Base-by-base conservation (phyloP, 2,329 filamentous ascomycete genomes). In the Paraphoma chrysanthemicola region DNA sequence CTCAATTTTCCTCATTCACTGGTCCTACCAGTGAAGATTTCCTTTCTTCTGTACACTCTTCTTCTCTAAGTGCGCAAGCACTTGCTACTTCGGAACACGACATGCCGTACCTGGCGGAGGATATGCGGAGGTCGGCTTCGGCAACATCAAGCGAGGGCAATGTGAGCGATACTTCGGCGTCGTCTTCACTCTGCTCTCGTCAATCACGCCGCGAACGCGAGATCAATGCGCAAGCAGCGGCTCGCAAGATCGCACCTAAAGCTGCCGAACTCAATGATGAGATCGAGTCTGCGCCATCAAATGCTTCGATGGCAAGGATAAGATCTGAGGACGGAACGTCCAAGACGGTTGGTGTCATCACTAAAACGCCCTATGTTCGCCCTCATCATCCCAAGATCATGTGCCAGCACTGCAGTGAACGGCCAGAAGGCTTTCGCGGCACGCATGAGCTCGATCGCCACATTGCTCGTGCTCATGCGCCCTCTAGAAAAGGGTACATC, bases 371-470 rank as follows among this genome's bases (percentile, higher is more conserved):
- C 1, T 83, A 87, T 59, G 79, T 84, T 53, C 88, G 90, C 14
- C 90, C 90, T 28, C 86, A 86, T 66, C 88, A 90, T 58, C 85
- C 86, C 36, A 92, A 90, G 74, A 87, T 91, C 59, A 85, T 85
- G 70, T 96, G 93, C 74, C 73, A 78, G 1, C 79, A 85, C 56
- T 97, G 92, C 78, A 83, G 84, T 49, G 88, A 91, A 53, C 85
- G 91, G 50, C 89, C 88, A 0, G 85, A 90, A 16, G 92, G 91
- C 44, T 96, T 96, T 76, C 88, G 93, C 33, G 93, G 93, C 51
- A 90, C 93, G 23, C 93, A 96, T 72, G 93, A 97, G 74, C 76
- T 83, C 16, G 77, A 79, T 17, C 74, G 81, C 30, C 81, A 83
- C 78, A 62, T 82, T 77, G 70, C 87, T 78, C 85, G 88, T 48